Conservation (phyloP, 148 eudicot genomes). For the Rhododendron griersonianum region DNA sequence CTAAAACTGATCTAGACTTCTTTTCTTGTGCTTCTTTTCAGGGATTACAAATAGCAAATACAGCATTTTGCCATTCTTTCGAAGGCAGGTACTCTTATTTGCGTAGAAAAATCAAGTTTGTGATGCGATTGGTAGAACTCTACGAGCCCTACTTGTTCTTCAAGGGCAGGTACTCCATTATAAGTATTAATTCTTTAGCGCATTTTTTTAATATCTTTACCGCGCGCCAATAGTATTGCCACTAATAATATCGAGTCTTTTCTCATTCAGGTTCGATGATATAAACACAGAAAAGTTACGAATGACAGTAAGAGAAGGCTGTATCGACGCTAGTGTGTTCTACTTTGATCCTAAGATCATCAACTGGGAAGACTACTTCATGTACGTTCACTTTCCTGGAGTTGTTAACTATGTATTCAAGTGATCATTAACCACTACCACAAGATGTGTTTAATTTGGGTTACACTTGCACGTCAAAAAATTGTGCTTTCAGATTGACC, state of each 20-base stretch:
- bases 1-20: not conserved
- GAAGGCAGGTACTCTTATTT: conserved; percentile 26
- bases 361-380: conserved; percentile 52
- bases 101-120: conserved; percentile 44
- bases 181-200: conserved; percentile 16
- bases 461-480: not conserved
- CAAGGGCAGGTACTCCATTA: conserved; percentile 39
- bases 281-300: conserved; percentile 35
- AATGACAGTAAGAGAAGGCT: conserved; percentile 17
- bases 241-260: not conserved
- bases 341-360: conserved; percentile 43
- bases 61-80: conserved; percentile 50
- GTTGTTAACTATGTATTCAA: conserved; percentile 38
- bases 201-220: not conserved
- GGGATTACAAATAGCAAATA: conserved; percentile 48
- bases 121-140: conserved; percentile 49
- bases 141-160: conserved; percentile 68
- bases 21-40: not conserved
- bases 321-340: conserved; percentile 30
- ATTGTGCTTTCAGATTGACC: not conserved
- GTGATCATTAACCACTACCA: conserved; percentile 8
- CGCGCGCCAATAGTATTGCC: not conserved
- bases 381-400: conserved; percentile 39
- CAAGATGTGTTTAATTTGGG: not conserved
- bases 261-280: conserved; percentile 33